A percentile compares a stretch with the other conserved stretches of the same genome.
Evolutionary conservation across 306 rosid genomes (phyloP).

Genomic region (Hippophae tibetana): DNA sequence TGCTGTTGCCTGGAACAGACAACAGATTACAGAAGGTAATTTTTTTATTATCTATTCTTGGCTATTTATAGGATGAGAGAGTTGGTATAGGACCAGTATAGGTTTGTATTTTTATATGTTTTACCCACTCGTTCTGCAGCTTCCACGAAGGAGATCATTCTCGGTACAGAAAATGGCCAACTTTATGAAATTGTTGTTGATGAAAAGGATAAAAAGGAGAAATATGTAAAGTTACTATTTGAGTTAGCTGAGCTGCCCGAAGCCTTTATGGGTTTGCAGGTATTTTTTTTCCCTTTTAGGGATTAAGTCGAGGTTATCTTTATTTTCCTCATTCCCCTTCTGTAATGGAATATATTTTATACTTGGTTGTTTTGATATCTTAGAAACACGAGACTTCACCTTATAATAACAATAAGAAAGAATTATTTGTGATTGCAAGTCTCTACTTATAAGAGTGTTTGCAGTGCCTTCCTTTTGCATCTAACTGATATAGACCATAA

Average conservation of each 20-base stretch:
- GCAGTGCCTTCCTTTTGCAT: too few species aligned
- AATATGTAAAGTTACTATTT: conserved; percentile 62
- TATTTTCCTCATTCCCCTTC: not conserved
- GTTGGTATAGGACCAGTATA: not conserved
- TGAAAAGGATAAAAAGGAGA: conserved; percentile 94
- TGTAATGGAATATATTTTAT: not conserved
- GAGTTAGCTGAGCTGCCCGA: conserved; percentile 67
- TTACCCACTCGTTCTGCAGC: conserved; percentile 24
- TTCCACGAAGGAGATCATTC: conserved; percentile 85
- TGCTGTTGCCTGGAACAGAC: conserved; percentile 89
- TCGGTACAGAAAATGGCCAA: conserved; percentile 82
- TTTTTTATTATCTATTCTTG: conserved; percentile 2
- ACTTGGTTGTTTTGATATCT: not conserved
- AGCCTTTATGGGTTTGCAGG: conserved; percentile 88
- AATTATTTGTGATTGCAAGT: too few species aligned
- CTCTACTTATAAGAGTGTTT: too few species aligned
- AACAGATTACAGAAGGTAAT: conserved; percentile 84
- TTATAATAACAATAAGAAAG: too few species aligned
- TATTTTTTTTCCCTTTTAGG: conserved; percentile 12
- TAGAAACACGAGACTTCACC: too few species aligned
- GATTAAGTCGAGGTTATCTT: not conserved
- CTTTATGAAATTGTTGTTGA: conserved; percentile 84
- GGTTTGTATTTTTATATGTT: not conserved
- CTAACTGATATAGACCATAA: too few species aligned
- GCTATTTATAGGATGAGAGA: conserved; percentile 10